Evolutionary conservation across 2,329 filamentous ascomycete species (phyloP).

Genomic region (Ascocoryne sarcoides): DNA sequence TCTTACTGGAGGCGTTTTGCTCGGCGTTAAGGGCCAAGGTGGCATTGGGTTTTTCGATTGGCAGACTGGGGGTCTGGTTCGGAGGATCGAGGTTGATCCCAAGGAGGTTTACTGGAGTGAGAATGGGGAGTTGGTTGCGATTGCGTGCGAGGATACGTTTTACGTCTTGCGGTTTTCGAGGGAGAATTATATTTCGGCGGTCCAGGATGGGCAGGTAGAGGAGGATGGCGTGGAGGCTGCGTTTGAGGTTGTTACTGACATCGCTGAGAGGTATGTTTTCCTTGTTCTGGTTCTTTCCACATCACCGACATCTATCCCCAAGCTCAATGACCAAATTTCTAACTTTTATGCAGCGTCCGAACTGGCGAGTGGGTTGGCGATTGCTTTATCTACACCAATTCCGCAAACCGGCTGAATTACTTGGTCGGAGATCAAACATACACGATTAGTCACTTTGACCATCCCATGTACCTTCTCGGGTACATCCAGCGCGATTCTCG

Average conservation of each 20-base stretch:
- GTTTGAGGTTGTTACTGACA: constrained; percentile 93
- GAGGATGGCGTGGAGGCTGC: constrained; percentile 84
- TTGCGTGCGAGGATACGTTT: constrained; percentile 91
- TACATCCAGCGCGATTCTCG: constrained; percentile 94
- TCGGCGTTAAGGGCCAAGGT: constrained; percentile 91
- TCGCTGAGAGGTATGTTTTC: constrained; percentile 81
- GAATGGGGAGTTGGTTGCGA: constrained; percentile 81
- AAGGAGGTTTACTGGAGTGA: constrained; percentile 90
- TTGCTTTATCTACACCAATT: constrained; percentile 98
- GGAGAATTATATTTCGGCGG: constrained; percentile 76
- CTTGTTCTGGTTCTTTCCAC: no score
- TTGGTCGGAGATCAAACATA: constrained; percentile 96
- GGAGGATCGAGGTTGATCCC: constrained; percentile 77
- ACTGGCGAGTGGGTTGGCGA: constrained; percentile 98
- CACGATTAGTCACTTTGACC: constrained; percentile 94
- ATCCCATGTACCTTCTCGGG: constrained; percentile 87
- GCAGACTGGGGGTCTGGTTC: constrained; percentile 79
- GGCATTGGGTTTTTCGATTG: constrained; percentile 96
- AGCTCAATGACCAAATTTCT: constrained; percentile 9
- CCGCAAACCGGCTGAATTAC: constrained; percentile 93
- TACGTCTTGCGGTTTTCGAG: constrained; percentile 89
- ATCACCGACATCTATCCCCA: constrained; percentile 19
- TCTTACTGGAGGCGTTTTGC: constrained; percentile 75
- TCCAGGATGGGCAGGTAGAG: constrained; percentile 75
- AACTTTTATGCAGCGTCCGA: constrained; percentile 53